These are phyloP conservation scores for Thraustochytrium striatum DNA, from an alignment of 352 stramenopile genomes.

Conservation along the genomic window DNA sequence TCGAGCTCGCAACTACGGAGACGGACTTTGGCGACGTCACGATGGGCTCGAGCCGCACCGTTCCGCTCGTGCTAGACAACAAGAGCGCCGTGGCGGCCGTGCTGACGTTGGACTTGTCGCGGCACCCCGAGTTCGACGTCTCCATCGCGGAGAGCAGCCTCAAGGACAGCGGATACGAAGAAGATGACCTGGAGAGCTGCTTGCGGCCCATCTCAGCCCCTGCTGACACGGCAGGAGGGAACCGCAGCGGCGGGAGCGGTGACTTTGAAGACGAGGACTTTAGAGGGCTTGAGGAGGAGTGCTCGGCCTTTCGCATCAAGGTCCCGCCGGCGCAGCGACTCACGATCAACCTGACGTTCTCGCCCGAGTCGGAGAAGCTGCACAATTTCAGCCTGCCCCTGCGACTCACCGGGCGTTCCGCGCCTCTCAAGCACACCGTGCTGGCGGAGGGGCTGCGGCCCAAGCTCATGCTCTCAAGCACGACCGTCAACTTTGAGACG, in stretches of 20 bases:
- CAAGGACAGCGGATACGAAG: slow-evolving; percentile 50
- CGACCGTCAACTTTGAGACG: slow-evolving; percentile 70
- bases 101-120: slow-evolving; percentile 69
- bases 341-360: slow-evolving; percentile 70
- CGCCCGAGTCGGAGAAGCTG: slow-evolving; percentile 55
- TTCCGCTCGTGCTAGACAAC: slow-evolving; percentile 70
- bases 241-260: neutral
- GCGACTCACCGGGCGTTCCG: slow-evolving; percentile 61
- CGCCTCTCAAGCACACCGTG: slow-evolving; percentile 54
- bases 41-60: slow-evolving; percentile 66
- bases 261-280: slow-evolving; percentile 46
- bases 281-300: slow-evolving; percentile 51
- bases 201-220: slow-evolving; percentile 58
- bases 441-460: slow-evolving; percentile 62
- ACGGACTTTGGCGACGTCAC: slow-evolving; percentile 77
- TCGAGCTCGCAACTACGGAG: slow-evolving; percentile 57
- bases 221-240: neutral
- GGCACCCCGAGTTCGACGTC: slow-evolving; percentile 65
- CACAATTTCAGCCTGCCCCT: slow-evolving; percentile 70
- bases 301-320: slow-evolving; percentile 67
- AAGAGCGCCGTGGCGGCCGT: slow-evolving; percentile 68
- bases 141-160: slow-evolving; percentile 54
- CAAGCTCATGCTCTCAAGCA: slow-evolving; percentile 66
- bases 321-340: slow-evolving; percentile 67
- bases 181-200: slow-evolving; percentile 75